Evolutionary conservation across 441 rosid species (phyloP), one percentile per base, ranked within the genome.

Genomic region (Lepidium campestre): DNA sequence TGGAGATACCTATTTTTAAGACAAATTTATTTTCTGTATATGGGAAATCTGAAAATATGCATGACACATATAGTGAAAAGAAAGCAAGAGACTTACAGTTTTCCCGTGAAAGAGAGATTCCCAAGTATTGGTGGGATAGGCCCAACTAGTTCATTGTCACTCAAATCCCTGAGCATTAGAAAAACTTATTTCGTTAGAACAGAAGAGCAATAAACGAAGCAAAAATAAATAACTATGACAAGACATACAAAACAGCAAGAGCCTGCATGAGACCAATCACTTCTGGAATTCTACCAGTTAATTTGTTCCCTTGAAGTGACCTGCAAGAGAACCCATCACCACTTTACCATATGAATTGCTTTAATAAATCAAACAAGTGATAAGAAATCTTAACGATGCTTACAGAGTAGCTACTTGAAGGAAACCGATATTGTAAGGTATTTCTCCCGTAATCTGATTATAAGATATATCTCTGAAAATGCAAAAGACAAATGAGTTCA

Each of bases 191-290:
- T 29, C 42, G 14, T 14, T 5, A 1, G 15, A 45, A n/a, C 17
- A 11, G 22, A 31, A 29, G 32, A 57, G 12, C 29, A 40, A 8
- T 3, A 3, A 9, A 39, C 10, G 12, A 27, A 11, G 42, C 14
- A 1, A 2, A 1, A 6, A 1, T 13, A 39, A 23, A 29, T 11
- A 36, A 64, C 0, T 23, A 13, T 13, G 10, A 15, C n/a, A 5
- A 27, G 6, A 78, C 98, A 69, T 80, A 94, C 99, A 94, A 47
- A 41, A 94, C 97, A 36, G 99, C 99, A 20, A 94, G 83, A 37
- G 99, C 99, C 77, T 94, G 99, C 99, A 94, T 91, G 27, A 94
- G 64, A 55, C 99, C 99, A 40, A 91, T 77, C 53, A 89, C 98
- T 44, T 85, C 94, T 0, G 99, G 99, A 78, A 94, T 91, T 71